These are phyloP conservation scores for Exophiala lecanii-corni DNA, from an alignment of 2,329 filamentous ascomycete species.

Conservation along the genomic window DNA sequence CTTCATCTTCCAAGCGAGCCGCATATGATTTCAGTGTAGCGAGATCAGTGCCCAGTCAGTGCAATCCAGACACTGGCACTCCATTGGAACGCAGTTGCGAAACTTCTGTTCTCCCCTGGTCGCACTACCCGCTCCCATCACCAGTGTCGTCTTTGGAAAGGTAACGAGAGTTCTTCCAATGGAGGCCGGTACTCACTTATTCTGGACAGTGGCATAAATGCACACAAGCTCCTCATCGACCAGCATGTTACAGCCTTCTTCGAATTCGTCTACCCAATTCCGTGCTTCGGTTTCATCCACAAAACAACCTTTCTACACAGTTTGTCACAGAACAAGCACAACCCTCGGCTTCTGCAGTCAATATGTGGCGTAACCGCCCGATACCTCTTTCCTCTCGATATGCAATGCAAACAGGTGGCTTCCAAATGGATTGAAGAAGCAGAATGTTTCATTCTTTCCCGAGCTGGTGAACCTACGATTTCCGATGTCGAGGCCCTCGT, in stretches of 20 bases:
- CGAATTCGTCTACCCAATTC: neutral
- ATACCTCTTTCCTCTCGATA: neutral
- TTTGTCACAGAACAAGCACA: neutral
- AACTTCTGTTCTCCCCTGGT: neutral
- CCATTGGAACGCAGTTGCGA: neutral
- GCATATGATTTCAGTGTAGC: neutral
- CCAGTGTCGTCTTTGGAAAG: neutral
- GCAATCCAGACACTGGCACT: neutral
- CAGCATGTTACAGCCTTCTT: neutral
- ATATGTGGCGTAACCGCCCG: neutral
- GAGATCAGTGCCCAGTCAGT: neutral
- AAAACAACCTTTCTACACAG: neutral
- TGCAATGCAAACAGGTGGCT: neutral
- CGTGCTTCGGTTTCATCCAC: neutral
- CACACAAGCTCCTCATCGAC: neutral
- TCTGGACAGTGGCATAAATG: neutral
- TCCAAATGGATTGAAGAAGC: neutral
- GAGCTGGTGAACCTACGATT: neutral
- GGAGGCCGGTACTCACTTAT: neutral
- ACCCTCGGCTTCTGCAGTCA: neutral
- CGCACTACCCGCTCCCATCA: neutral
- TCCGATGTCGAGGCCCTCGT: neutral
- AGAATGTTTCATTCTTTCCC: neutral
- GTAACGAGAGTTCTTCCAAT: neutral
- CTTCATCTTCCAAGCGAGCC: neutral